Base-by-base conservation (phyloP, 129 eudicot species). In the Silybum marianum region DNA sequence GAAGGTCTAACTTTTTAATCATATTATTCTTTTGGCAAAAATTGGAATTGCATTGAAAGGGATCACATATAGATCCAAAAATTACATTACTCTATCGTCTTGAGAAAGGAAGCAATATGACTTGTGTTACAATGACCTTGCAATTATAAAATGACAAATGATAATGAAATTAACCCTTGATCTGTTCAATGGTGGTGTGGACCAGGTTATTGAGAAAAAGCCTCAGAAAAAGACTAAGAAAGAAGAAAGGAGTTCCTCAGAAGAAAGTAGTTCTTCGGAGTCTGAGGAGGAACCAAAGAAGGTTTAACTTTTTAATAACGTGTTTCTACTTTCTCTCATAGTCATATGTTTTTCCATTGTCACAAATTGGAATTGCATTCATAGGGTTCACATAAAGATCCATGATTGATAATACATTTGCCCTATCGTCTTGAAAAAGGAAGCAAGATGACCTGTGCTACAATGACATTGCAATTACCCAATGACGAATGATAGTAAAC, bases 41-140 rank as follows among this genome's bases (percentile, higher is more conserved):
- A 58, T 4, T 58, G 66, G 66, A 58, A n/a, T 18, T 58, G 66
- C 10, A 58, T 18, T 58, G 23, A 58, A 18, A 14, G 9, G 66
- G 23, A 58, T 58, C 66, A 58, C 66, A 58, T 58, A 58, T n/a
- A 18, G 66, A 58, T 58, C 10, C n/a, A n/a, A 51, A 21, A 21
- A 51, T 51, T 51, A 70, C 69, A 66, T 70, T 76, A 91, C 93
- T 79, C 10, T 58, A 58, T 58, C 10, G 10, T n/a, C 24, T n/a
- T 58, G 23, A 18, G 66, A n/a, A 58, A 58, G 66, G 66, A 58
- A 58, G 24, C 23, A 58, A 58, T 9, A 58, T 14, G 10, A 58
- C 66, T n/a, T 58, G 21, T 51, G 66, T n/a, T 58, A 58, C 66
- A 18, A 58, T 58, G 66, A 6, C 23, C 19, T 58, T 58, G 24